A percentile compares a stretch with the other conserved stretches of the same genome.
These are phyloP conservation scores for Saturnispora galanensis DNA, from an alignment of 805 yeast genomes.

Conservation along the genomic window DNA sequence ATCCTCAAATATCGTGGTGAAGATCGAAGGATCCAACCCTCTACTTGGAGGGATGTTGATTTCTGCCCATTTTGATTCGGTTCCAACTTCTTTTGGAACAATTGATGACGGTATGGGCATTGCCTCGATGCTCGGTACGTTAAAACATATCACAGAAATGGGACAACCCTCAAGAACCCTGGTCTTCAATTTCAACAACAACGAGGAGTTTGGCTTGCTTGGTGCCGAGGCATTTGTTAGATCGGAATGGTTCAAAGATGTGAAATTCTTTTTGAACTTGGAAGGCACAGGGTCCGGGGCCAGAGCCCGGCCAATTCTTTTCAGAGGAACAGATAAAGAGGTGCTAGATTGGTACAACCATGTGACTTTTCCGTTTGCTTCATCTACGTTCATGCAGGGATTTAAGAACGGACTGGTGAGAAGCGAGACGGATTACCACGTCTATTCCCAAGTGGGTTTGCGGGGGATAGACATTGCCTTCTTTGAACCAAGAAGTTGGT, in stretches of 20 bases:
- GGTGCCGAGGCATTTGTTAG: conserved; percentile 69
- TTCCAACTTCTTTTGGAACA: conserved; percentile 77
- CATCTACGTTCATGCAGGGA: conserved; percentile 76
- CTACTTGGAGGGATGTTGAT: conserved; percentile 57
- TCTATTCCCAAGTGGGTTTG: conserved; percentile 56
- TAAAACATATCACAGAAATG: conserved; percentile 35
- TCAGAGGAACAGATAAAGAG: conserved; percentile 74
- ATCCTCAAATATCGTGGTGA: conserved; percentile 69
- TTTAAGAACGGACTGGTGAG: conserved; percentile 61
- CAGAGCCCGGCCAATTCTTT: conserved; percentile 61
- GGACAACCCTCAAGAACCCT: conserved; percentile 60
- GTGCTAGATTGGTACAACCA: conserved; percentile 45
- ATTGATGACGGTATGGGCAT: conserved; percentile 92
- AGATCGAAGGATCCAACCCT: conserved; percentile 54
- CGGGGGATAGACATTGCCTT: conserved; percentile 89
- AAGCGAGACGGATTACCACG: conserved; percentile 80
- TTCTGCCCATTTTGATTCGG: conserved; percentile 85
- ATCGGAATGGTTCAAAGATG: conserved; percentile 61
- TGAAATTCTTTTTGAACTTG: conserved; percentile 61
- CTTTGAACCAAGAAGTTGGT: conserved; percentile 71
- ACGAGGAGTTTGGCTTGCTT: conserved; percentile 79
- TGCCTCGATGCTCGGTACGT: conserved; percentile 65
- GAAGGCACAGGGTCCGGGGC: conserved; percentile 89
- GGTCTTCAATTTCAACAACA: conserved; percentile 76
- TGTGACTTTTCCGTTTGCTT: conserved; percentile 64